Conservation (phyloP, 352 stramenopile species). For the Phytophthora multivora region DNA sequence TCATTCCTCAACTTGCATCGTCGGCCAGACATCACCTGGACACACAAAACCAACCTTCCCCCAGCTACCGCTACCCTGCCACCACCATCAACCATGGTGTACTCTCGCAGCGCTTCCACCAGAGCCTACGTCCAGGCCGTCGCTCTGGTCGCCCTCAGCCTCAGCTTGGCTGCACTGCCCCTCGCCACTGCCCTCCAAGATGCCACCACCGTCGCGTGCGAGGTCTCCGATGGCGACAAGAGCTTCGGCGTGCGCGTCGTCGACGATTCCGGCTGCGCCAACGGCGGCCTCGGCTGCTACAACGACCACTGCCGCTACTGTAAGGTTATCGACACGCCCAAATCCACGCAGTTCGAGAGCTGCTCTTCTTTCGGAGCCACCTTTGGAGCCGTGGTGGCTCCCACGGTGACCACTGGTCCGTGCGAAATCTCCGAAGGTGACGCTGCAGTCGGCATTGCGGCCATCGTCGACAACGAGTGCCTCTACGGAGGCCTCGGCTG, state of each 20-base stretch:
- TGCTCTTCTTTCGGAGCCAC: conserved; percentile 37
- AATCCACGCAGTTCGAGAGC: conserved; percentile 37
- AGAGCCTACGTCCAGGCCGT: conserved; percentile 21
- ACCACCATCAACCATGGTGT: conserved; percentile 27
- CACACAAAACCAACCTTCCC: conserved; percentile 1
- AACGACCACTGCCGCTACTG: conserved; percentile 45
- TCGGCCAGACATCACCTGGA: conserved; percentile 11
- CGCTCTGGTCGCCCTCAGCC: conserved; percentile 13
- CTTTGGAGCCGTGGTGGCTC: conserved; percentile 21
- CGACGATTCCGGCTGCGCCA: conserved; percentile 26
- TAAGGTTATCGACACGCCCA: conserved; percentile 38
- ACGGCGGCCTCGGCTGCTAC: conserved; percentile 43
- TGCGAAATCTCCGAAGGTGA: conserved; percentile 32
- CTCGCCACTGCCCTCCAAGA: conserved; percentile 1
- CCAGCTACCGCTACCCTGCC: background rate
- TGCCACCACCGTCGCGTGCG: conserved; percentile 1
- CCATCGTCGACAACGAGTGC: conserved; percentile 32
- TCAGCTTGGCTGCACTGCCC: conserved; percentile 19
- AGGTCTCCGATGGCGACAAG: conserved; percentile 31
- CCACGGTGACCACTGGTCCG: conserved; percentile 17
- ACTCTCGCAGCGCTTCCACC: conserved; percentile 22
- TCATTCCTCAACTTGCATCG: conserved; percentile 20
- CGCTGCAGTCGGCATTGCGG: conserved; percentile 35
- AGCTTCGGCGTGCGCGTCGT: conserved; percentile 37
- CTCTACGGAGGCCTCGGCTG: conserved; percentile 44